These are phyloP conservation scores for Ensete glaucum DNA, from an alignment of 176 grass and related monocot genomes.

Conservation along the genomic window DNA sequence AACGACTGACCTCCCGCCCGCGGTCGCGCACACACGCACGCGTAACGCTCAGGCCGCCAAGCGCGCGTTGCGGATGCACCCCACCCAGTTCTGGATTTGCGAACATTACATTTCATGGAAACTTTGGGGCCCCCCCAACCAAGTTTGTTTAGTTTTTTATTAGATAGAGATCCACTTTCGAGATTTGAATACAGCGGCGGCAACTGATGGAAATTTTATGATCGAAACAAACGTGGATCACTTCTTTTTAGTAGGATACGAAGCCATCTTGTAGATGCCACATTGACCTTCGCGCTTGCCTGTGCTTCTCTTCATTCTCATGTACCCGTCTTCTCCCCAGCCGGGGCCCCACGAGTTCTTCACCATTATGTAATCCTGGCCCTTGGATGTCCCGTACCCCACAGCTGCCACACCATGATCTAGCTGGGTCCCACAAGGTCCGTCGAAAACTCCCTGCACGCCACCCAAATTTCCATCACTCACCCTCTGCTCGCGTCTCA, in stretches of 20 bases:
- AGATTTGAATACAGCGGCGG: too few relatives aligned
- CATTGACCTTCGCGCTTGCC: constrained; percentile 4
- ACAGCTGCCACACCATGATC: constrained; percentile 15
- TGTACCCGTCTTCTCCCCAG: constrained; percentile 10
- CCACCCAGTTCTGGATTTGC: too few relatives aligned
- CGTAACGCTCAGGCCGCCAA: too few relatives aligned
- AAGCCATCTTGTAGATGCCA: constrained; percentile 13
- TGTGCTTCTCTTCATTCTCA: constrained; percentile 10
- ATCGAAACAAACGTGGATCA: not conserved
- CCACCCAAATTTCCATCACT: not conserved
- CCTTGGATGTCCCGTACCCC: not conserved
- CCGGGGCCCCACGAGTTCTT: constrained; percentile 17
- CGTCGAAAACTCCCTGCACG: constrained; percentile 11
- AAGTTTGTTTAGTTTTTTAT: too few relatives aligned
- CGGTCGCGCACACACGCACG: too few relatives aligned
- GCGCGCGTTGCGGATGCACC: too few relatives aligned
- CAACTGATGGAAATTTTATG: too few relatives aligned
- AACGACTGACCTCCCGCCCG: too few relatives aligned
- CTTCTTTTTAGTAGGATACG: constrained; percentile 1
- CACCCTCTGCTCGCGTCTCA: not conserved
- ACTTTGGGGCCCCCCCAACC: too few relatives aligned
- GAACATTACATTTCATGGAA: too few relatives aligned
- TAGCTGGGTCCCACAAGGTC: constrained; percentile 5
- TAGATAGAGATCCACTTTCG: too few relatives aligned
- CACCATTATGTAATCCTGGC: constrained; percentile 7